Percentiles rank a stretch among this genome's conserved stretches.
Conservation (phyloP, 495 filamentous ascomycete species). For the Neurospora tetrasperma region DNA sequence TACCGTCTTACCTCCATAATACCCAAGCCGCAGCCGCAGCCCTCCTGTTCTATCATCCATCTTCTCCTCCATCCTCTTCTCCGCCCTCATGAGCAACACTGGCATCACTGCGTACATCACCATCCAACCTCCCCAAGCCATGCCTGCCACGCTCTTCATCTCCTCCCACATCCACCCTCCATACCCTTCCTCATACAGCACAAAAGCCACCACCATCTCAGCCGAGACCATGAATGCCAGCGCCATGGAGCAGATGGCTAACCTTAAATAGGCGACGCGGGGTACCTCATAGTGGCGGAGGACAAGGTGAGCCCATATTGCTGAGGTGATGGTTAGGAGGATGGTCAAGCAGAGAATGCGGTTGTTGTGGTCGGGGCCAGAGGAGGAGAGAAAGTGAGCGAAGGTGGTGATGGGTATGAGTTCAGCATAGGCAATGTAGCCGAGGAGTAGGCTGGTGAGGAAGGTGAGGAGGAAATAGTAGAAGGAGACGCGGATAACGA, state of each 20-base stretch:
- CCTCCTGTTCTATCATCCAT: not conserved
- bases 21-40: not conserved
- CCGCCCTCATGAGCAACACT: slow-evolving; percentile 3
- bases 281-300: slow-evolving; percentile 17
- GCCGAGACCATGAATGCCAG: slow-evolving; percentile 5
- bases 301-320: slow-evolving; percentile 8
- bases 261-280: slow-evolving; percentile 10
- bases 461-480: slow-evolving; percentile 17
- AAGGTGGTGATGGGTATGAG: not conserved
- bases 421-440: not conserved
- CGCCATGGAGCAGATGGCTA: slow-evolving; percentile 13
- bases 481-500: slow-evolving; percentile 17
- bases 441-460: slow-evolving; percentile 1
- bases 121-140: not conserved
- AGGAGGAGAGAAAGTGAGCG: not conserved
- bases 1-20: not conserved
- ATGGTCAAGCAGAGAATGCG: not conserved
- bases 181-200: slow-evolving; percentile 7
- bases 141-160: not conserved
- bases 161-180: not conserved
- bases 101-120: slow-evolving; percentile 5
- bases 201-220: slow-evolving; percentile 4
- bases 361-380: not conserved
- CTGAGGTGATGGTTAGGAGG: slow-evolving; percentile 5
- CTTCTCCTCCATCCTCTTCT: slow-evolving; percentile 2